phyloP scores from a whole-genome alignment of 176 grass and related monocot species.

The Canna indica region DNA sequence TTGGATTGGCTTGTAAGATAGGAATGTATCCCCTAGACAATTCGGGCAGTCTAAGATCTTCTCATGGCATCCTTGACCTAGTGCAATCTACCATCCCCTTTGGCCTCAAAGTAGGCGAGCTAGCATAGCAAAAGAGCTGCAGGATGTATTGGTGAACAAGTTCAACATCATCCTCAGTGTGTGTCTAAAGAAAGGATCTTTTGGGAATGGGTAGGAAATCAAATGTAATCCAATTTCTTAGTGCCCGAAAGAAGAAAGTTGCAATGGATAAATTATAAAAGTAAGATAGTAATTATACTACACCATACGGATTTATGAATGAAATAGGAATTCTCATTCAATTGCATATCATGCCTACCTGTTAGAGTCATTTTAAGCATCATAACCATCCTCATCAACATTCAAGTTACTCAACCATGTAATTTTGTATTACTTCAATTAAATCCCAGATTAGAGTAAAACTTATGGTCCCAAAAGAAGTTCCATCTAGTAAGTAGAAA shows the following conservation, averaged over 20 bases:
- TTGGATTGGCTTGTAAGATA: too few species aligned
- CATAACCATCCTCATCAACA: background rate
- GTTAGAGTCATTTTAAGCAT: background rate
- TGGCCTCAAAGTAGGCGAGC: too few species aligned
- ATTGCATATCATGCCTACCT: background rate
- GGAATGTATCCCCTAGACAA: too few species aligned
- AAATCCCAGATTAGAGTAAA: background rate
- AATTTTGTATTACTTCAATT: background rate
- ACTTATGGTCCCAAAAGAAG: background rate
- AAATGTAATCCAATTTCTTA: background rate
- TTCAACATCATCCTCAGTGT: too few species aligned
- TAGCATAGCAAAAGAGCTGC: too few species aligned
- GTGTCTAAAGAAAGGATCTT: too few species aligned
- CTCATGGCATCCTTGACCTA: too few species aligned
- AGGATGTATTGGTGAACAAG: too few species aligned
- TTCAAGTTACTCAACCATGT: too few species aligned
- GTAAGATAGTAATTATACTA: background rate
- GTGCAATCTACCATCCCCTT: too few species aligned
- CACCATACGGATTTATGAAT: background rate
- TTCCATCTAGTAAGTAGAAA: background rate
- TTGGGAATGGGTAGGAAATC: background rate
- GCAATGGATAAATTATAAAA: background rate
- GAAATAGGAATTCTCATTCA: background rate
- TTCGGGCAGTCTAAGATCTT: too few species aligned
- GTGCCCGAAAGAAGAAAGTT: background rate